Conservation (phyloP, 345 rosid species). For the Populus ilicifolia region DNA sequence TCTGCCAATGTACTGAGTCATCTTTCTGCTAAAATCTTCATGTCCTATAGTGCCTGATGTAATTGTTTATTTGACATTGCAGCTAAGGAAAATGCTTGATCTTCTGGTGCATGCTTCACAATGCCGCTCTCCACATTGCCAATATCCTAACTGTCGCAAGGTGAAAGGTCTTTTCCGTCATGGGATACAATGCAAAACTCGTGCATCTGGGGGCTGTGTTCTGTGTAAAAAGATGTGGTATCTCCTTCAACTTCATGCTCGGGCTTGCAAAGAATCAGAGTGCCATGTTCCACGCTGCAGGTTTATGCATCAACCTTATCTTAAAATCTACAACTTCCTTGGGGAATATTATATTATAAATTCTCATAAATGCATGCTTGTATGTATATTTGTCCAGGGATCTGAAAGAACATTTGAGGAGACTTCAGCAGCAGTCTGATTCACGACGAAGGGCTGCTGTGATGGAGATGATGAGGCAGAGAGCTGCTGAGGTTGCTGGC, state of each 20-base stretch:
- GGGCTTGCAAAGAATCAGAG: conserved; percentile 94
- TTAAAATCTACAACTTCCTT: background rate
- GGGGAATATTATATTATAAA: background rate
- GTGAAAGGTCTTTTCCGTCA: conserved; percentile 97
- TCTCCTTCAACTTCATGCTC: conserved; percentile 94
- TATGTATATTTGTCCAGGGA: conserved; percentile 55
- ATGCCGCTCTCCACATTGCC: conserved; percentile 77
- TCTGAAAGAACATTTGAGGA: conserved; percentile 84
- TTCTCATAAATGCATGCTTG: background rate
- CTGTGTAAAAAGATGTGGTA: conserved; percentile 99
- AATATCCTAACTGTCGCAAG: conserved; percentile 94
- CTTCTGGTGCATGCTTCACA: conserved; percentile 96
- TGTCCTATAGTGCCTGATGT: background rate
- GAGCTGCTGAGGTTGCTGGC: conserved; percentile 97
- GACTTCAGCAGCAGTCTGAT: conserved; percentile 95
- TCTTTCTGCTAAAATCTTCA: background rate
- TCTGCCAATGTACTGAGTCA: background rate
- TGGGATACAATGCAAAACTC: conserved; percentile 79
- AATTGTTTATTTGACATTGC: conserved; percentile 31
- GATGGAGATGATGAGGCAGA: conserved; percentile 99
- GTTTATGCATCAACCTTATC: conserved; percentile 32
- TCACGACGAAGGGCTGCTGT: conserved; percentile 99
- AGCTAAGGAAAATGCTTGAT: conserved; percentile 99
- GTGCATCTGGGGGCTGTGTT: conserved; percentile 92
- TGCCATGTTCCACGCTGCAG: conserved; percentile 98